phyloP scores from a whole-genome alignment of 306 rosid species.

The Lathyrus aphaca region DNA sequence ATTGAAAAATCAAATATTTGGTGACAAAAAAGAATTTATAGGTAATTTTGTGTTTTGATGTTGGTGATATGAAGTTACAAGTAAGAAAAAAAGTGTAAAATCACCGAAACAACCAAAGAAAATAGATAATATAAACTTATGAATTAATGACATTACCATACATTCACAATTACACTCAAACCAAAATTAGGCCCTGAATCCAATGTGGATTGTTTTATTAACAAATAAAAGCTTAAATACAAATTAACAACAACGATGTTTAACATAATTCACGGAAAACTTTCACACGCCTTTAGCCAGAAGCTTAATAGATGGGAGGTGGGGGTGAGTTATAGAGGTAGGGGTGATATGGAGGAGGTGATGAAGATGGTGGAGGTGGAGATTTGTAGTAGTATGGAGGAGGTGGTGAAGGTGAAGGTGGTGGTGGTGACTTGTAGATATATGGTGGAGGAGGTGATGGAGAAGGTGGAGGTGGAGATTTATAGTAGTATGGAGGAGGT shows the following conservation, averaged over 20 bases:
- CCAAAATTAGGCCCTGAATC: neutral
- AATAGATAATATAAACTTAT: neutral
- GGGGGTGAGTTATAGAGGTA: conserved; percentile 43
- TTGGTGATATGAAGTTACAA: neutral
- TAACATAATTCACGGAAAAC: neutral
- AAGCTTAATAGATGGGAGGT: conserved; percentile 24
- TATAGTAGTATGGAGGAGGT: no score
- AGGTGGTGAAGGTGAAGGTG: no score
- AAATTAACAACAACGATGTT: neutral
- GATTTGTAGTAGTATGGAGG: no score
- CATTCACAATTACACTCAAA: neutral
- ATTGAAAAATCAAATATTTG: neutral
- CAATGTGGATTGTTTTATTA: neutral
- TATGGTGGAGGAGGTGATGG: no score
- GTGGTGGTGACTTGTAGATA: no score
- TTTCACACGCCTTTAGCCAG: neutral
- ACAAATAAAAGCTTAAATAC: neutral
- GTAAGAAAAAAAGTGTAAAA: neutral
- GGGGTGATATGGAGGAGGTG: conserved; percentile 25
- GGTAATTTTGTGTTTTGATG: neutral
- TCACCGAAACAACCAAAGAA: neutral
- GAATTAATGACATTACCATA: neutral
- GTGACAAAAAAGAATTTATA: neutral
- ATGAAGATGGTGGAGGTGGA: no score
- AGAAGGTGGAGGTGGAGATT: no score